Conservation (phyloP, 148 eudicot species). For the Arbutus unedo region DNA sequence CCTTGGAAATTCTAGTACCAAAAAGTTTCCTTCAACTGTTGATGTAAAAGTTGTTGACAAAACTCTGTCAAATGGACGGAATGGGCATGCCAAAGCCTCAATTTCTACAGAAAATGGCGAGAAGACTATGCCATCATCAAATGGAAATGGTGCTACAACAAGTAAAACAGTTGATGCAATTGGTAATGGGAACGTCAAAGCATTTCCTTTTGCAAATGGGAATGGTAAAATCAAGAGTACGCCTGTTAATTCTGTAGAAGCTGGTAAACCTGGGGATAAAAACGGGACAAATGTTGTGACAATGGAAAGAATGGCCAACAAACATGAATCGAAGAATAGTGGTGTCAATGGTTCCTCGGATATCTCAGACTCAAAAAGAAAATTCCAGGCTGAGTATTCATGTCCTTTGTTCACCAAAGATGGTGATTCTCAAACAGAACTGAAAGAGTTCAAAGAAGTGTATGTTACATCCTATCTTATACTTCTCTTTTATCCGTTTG, state of each 20-base stretch:
- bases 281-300: slow-evolving; percentile 20
- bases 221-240: slow-evolving; percentile 37
- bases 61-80: slow-evolving; percentile 38
- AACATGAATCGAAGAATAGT: slow-evolving; percentile 33
- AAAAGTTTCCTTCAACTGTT: slow-evolving; percentile 28
- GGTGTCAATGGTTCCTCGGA: slow-evolving; percentile 25
- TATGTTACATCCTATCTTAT: slow-evolving; percentile 37
- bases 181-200: slow-evolving; percentile 22
- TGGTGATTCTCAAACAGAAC: slow-evolving; percentile 39
- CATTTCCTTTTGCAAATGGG: slow-evolving; percentile 38
- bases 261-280: slow-evolving; percentile 26
- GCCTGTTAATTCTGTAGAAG: slow-evolving; percentile 23
- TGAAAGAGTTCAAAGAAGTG: slow-evolving; percentile 65
- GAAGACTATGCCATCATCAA: slow-evolving; percentile 21
- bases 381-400: slow-evolving; percentile 39
- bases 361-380: slow-evolving; percentile 49
- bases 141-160: slow-evolving; percentile 31
- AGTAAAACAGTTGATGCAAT: slow-evolving; percentile 26
- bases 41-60: slow-evolving; percentile 37
- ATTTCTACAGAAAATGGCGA: slow-evolving; percentile 33
- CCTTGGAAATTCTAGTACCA: slow-evolving; percentile 33
- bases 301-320: slow-evolving; percentile 12
- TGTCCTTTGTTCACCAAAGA: slow-evolving; percentile 61
- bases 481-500: background rate
- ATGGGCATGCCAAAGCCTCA: slow-evolving; percentile 33